phyloP scores from a whole-genome alignment of 2,329 filamentous ascomycete genomes.

The Leptographium lundbergii region DNA sequence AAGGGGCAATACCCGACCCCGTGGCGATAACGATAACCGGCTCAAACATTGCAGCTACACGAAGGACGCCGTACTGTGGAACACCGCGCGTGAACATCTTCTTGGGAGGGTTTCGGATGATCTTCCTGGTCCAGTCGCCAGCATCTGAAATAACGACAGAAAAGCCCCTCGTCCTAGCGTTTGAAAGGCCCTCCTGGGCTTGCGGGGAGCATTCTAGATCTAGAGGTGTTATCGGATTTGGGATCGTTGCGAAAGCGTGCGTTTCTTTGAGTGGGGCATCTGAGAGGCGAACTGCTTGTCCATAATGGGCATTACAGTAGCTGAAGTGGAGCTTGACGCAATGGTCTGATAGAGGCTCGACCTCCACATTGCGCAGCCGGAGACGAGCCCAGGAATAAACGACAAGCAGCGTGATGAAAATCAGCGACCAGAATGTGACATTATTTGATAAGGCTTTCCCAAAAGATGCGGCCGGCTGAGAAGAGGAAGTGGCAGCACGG shows the following conservation, averaged over 20 bases:
- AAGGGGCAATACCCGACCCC: slow-evolving; percentile 51
- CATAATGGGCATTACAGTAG: slow-evolving; percentile 45
- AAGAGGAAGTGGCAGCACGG: background rate
- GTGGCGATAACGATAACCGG: slow-evolving; percentile 47
- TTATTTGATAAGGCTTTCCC: background rate
- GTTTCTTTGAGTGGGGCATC: slow-evolving; percentile 54
- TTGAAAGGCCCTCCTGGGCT: slow-evolving; percentile 8
- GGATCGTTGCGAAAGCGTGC: slow-evolving; percentile 66
- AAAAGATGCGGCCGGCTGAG: background rate
- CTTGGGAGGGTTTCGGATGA: slow-evolving; percentile 40
- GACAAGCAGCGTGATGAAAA: slow-evolving; percentile 48
- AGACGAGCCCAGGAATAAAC: slow-evolving; percentile 63
- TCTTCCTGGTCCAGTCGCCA: slow-evolving; percentile 49
- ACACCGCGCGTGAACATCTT: slow-evolving; percentile 48
- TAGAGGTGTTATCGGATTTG: slow-evolving; percentile 27
- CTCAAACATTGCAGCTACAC: slow-evolving; percentile 43
- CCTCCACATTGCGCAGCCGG: slow-evolving; percentile 50
- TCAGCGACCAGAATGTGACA: background rate
- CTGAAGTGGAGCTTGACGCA: slow-evolving; percentile 59
- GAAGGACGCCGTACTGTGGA: slow-evolving; percentile 44
- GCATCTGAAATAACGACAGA: slow-evolving; percentile 50
- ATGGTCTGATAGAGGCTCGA: slow-evolving; percentile 58
- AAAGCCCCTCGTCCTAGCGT: slow-evolving; percentile 38
- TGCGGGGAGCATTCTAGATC: background rate
- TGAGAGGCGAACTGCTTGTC: slow-evolving; percentile 47